Percentiles rank a stretch among this genome's conserved stretches.
phyloP scores from a whole-genome alignment of 768 basidiomycete species.

The Filobasidium floriforme region DNA sequence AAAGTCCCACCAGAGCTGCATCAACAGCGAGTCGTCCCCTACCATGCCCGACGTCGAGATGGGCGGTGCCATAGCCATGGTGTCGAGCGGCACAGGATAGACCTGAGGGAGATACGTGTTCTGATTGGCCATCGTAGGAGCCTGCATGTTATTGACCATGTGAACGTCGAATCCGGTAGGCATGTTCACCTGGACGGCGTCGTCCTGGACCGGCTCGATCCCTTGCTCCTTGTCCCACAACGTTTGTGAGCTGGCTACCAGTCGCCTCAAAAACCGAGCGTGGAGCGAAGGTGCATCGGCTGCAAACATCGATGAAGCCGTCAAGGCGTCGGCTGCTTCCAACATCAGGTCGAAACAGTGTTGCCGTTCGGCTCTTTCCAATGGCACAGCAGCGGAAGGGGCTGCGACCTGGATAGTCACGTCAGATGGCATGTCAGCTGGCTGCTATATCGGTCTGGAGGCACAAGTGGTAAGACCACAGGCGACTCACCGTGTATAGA shows the following conservation, averaged over 20 bases:
- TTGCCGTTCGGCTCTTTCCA: constrained; percentile 25
- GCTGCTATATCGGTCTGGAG: no score
- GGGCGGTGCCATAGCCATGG: not conserved
- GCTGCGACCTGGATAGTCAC: constrained; percentile 19
- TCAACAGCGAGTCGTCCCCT: constrained; percentile 12
- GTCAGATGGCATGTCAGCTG: constrained; percentile 9
- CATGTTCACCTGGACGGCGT: not conserved
- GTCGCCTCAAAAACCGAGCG: constrained; percentile 27
- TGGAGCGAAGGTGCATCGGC: constrained; percentile 29
- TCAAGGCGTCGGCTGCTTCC: constrained; percentile 27
- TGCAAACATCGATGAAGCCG: constrained; percentile 24
- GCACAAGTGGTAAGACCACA: no score
- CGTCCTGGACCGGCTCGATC: no score
- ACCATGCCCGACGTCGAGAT: not conserved
- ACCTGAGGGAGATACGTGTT: not conserved
- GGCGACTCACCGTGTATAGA: constrained; percentile 26
- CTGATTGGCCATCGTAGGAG: not conserved
- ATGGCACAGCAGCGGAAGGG: constrained; percentile 12
- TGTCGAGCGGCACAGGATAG: not conserved
- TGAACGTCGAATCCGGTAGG: not conserved
- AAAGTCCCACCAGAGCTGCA: constrained; percentile 21
- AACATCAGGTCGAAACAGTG: constrained; percentile 28
- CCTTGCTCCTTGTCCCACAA: not conserved
- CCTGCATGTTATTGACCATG: not conserved
- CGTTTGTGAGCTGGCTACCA: constrained; percentile 1